Evolutionary conservation across 2,329 filamentous ascomycete genomes (phyloP), one percentile per base, ranked within the genome.

Genomic region (Chrysosphaeria jannelii): DNA sequence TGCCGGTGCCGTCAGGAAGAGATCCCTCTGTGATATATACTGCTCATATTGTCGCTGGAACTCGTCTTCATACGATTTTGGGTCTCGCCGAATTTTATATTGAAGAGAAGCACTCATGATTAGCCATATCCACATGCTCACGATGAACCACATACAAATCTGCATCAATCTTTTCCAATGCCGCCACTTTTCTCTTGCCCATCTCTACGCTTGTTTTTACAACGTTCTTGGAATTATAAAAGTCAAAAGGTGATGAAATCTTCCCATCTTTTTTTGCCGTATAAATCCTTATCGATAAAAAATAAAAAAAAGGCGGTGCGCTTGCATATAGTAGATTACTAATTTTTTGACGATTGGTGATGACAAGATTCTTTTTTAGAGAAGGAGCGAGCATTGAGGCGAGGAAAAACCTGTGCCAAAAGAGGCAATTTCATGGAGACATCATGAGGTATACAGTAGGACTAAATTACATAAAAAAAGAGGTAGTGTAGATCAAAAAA

Each of bases 91-190:
- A 39, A 90, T 78, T 49, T 89, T 90, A 51, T 89, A 75, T 41
- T 89, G 78, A 24, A 91, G 51, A 45, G 70, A 85, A 31, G 76
- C 66, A 36, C 65, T 71, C 37, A 56, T 27, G 9, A 29, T 28
- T 13, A 31, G 46, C 29, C 41, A 42, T 35, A 24, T 10, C 5
- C n/a, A 28, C 30, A 34, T 18, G 16, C n/a, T 18, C 16, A 7
- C 16, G 16, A n/a, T n/a, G 8, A 11, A 21, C 10, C 13, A 14
- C 26, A 17, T 10, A 40, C 61, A 88, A 52, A 45, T 89, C 76
- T 16, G 78, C 79, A 40, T 91, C 79, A 35, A 90, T 65, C 57
- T 91, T 91, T 48, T 91, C 79, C 44, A 91, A 64, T 29, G 79
- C 79, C 26, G 72, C 75, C 28, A 90, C 59, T 50, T 85, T 88